Base-by-base conservation (phyloP, 2,329 filamentous ascomycete genomes). In the Zymoseptoria pseudotritici region DNA sequence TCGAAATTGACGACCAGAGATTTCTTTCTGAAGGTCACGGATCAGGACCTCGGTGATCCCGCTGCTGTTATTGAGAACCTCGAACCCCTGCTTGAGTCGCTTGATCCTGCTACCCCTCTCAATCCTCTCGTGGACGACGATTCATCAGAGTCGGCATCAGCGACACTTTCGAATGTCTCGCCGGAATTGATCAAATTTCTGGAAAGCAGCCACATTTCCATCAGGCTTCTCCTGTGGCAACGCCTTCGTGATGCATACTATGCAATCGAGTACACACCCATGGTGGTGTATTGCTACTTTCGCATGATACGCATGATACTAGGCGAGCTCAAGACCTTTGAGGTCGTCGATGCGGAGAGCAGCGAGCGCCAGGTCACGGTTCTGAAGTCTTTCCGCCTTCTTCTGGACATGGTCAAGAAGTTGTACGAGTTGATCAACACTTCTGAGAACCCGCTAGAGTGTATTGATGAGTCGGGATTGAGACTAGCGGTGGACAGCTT, bases 1-100 rank as follows among this genome's bases (percentile, higher is more conserved):
- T 93, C 90, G 11, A 91, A 92, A 68, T 81, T 97, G 36, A 96
- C 90, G 13, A 97, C 93, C 0, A 94, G 96, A 84, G 93, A 97
- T 70, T 97, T 97, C 73, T 97, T 99, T 74, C 81, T 91, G 55
- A 90, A 87, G 46, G 83, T 99, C 0, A 97, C 97, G 71, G 88
- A 90, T 61, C 86, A 91, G 46, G 88, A 94, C 59, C 83, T 87
- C 60, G 52, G 29, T 24, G 87, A 97, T 66, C 90, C 93, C 0
- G 83, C 93, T 11, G 83, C 87, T 4, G 85, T 97, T 20, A 97
- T 99, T 60, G 91, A 97, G 69, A 94, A 87, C 26, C 78, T 99
- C 42, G 94, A 99, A 70, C 94, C 94, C 3, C 89, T 99, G 9
- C 79, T 99, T 4, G 93, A 97, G 63, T 77, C 81, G 4, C 80